Base-by-base conservation (phyloP, 371 early-diverging fungal genomes). In the Catenaria anguillulae region DNA sequence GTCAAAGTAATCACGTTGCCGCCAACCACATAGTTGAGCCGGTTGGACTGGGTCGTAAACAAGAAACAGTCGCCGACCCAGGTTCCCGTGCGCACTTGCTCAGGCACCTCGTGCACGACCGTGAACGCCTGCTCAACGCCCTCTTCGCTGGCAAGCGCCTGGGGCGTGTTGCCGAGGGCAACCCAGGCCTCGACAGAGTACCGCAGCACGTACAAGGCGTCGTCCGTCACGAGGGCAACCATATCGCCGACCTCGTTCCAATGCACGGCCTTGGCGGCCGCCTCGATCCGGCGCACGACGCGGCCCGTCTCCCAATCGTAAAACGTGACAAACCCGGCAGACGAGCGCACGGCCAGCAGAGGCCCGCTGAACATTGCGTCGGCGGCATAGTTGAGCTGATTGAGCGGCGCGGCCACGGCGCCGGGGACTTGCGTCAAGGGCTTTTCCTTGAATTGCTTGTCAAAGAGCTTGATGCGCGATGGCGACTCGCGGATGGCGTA, bases 31-130 rank as follows among this genome's bases (percentile, higher is more conserved):
- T 97, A 97, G 75, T 88, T 93, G 63, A 97, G 77, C 36, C 96
- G 85, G 73, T 93, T 92, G 62, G 83, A 75, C 21, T 81, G 70
- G 10, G 40, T 17, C 52, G 92, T 89, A 76, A 93, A 97, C 64
- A 98, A 91, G 70, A 98, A 93, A 73, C 97, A 94, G 73, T 95
- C 95, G 33, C 96, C 97, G 62, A 94, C 90, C 97, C 97, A 98
- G 64, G 81, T 80, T 34, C 93, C 98, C 3, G 93, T 90, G 68
- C 84, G 84, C 46, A 96, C 84, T 62, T 84, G 84, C 65, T 97
- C 97, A 15, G 83, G 70, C 62, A 95, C 81, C 67, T 96, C 95
- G 34, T 86, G 79, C n/a, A 93, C 79, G 69, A 97, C 89, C 61
- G 94, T 93, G 64, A 98, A 81, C 0, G 96, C 97, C 58, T 89